phyloP scores from a whole-genome alignment of 2,329 filamentous ascomycete species.

The Didymella keratinophila region DNA sequence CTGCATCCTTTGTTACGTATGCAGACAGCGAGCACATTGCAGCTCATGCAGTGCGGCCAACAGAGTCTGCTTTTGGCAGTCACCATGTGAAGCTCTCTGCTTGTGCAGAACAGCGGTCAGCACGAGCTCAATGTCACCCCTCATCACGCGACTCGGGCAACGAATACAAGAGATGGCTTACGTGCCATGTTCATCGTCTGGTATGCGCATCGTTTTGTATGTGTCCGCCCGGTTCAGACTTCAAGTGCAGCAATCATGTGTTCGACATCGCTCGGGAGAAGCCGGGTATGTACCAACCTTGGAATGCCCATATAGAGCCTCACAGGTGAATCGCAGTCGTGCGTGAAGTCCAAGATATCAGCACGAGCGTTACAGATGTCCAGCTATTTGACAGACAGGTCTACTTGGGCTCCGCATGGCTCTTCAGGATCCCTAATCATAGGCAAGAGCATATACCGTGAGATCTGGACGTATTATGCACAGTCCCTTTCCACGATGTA shows the following conservation, averaged over 20 bases:
- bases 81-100: conserved; percentile 1
- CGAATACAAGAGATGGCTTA: neutral
- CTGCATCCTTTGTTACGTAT: neutral
- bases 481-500: neutral
- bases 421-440: neutral
- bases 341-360: too few species aligned
- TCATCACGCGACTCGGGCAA: neutral
- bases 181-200: too few species aligned
- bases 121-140: neutral
- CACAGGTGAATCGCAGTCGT: too few species aligned
- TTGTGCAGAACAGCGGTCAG: conserved; percentile 22
- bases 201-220: neutral
- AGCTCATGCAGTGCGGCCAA: conserved; percentile 11
- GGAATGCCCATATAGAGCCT: neutral
- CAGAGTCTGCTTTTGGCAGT: conserved; percentile 5
- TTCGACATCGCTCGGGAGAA: conserved; percentile 2
- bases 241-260: neutral
- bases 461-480: neutral
- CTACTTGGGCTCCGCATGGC: conserved; percentile 2
- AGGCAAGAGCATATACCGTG: neutral
- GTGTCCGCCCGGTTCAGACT: neutral
- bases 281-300: neutral
- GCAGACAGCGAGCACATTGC: too few species aligned
- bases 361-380: neutral
- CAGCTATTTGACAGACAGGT: neutral